Conservation (phyloP, 164 flowering plant genomes). For the Sedum album region DNA sequence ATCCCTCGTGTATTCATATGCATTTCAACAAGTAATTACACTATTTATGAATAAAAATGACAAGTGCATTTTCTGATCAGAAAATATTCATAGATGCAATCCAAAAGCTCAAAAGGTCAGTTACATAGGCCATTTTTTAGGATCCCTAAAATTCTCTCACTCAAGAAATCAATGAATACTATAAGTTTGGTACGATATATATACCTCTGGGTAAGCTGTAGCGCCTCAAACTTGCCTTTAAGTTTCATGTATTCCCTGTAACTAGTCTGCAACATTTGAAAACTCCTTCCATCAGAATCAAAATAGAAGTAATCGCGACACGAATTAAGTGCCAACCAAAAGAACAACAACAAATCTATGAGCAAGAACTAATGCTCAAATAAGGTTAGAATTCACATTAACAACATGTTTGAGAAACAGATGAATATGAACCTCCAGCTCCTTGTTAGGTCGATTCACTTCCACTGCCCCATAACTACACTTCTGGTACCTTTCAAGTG, state of each 20-base stretch:
- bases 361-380: not conserved
- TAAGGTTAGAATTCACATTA: not conserved
- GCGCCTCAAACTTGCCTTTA: conserved; percentile 40
- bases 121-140: not conserved
- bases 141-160: not conserved
- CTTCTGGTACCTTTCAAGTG: conserved; percentile 49
- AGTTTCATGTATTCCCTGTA: conserved; percentile 53
- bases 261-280: conserved; percentile 31
- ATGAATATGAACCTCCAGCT: conserved; percentile 32
- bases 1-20: too few species aligned
- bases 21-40: not conserved
- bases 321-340: not conserved
- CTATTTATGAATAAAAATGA: not conserved
- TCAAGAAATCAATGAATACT: not conserved
- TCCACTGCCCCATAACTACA: conserved; percentile 48
- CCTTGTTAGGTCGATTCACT: conserved; percentile 37
- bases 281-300: not conserved
- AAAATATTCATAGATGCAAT: not conserved
- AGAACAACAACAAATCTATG: not conserved
- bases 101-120: not conserved
- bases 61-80: not conserved
- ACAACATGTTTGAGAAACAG: not conserved
- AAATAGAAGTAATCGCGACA: not conserved
- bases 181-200: not conserved
- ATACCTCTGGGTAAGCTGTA: conserved; percentile 63